Evolutionary conservation across 768 basidiomycete species (phyloP).

Genomic region (Cyathus striatus): DNA sequence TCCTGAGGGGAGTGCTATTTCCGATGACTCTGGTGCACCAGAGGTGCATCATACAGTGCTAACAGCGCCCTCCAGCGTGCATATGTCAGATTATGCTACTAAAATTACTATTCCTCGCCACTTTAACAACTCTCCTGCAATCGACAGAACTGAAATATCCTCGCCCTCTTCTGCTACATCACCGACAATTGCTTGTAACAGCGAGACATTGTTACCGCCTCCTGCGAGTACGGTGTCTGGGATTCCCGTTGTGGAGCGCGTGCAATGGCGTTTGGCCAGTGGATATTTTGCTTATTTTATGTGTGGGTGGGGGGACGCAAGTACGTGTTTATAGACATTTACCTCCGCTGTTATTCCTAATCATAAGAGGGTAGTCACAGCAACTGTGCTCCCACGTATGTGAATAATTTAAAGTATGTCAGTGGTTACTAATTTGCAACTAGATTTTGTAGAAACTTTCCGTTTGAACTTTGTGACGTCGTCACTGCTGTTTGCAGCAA

Average conservation of each 20-base stretch:
- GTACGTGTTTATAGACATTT: constrained; percentile 11
- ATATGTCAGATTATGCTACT: constrained; percentile 26
- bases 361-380: constrained; percentile 37
- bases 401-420: constrained; percentile 2
- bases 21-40: constrained; percentile 20
- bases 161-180: constrained; percentile 16
- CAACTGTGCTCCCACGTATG: constrained; percentile 50
- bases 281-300: constrained; percentile 41
- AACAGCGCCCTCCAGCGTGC: constrained; percentile 24
- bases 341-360: neutral
- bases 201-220: too few relatives aligned
- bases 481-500: constrained; percentile 47
- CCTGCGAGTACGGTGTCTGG: too few relatives aligned
- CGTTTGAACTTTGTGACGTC: constrained; percentile 44
- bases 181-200: constrained; percentile 13
- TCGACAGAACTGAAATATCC: constrained; percentile 11
- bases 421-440: neutral
- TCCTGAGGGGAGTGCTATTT: constrained; percentile 23
- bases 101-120: constrained; percentile 27
- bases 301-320: constrained; percentile 53
- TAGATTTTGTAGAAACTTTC: constrained; percentile 47
- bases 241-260: too few relatives aligned
- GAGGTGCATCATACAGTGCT: constrained; percentile 9
- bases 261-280: constrained; percentile 36
- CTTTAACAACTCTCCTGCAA: constrained; percentile 14